These are phyloP conservation scores for Urtica urens DNA, from an alignment of 306 rosid species.

Conservation along the genomic window DNA sequence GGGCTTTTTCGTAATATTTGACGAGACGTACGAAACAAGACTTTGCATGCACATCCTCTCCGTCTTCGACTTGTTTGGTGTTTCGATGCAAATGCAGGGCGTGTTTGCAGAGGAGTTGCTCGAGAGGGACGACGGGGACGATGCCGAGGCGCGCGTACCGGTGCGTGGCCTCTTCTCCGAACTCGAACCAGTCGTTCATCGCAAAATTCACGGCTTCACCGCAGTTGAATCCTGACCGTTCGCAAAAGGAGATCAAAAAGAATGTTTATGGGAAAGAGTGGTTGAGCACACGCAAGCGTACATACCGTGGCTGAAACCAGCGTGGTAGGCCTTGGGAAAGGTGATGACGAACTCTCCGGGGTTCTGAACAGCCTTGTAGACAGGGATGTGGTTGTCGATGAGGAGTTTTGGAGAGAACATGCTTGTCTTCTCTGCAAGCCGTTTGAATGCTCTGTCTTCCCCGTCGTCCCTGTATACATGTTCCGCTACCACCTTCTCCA, in stretches of 20 bases:
- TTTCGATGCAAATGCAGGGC: background rate
- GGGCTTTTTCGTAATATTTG: background rate
- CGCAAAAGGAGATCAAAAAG: no score
- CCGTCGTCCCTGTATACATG: background rate
- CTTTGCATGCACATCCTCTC: background rate
- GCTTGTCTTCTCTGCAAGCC: slow-evolving; percentile 6
- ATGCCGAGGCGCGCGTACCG: background rate
- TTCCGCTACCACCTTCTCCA: background rate
- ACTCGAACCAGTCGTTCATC: background rate
- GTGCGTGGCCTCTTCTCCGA: slow-evolving; percentile 1
- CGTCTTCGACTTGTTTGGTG: background rate
- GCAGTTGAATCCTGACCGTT: background rate
- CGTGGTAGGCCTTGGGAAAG: slow-evolving; percentile 1
- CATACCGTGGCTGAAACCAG: slow-evolving; percentile 8
- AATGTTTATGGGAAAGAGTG: no score
- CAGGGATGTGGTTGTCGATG: background rate
- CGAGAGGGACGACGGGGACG: background rate
- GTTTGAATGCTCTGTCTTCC: background rate
- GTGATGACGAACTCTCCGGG: slow-evolving; percentile 11
- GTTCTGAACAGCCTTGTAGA: slow-evolving; percentile 3
- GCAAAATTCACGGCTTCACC: slow-evolving; percentile 11
- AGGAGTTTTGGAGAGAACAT: slow-evolving; percentile 2
- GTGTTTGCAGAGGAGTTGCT: slow-evolving; percentile 5
- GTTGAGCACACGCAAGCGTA: background rate
- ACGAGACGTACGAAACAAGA: background rate